Evolutionary conservation across 345 rosid genomes (phyloP).

Genomic region (Laguncularia racemosa): DNA sequence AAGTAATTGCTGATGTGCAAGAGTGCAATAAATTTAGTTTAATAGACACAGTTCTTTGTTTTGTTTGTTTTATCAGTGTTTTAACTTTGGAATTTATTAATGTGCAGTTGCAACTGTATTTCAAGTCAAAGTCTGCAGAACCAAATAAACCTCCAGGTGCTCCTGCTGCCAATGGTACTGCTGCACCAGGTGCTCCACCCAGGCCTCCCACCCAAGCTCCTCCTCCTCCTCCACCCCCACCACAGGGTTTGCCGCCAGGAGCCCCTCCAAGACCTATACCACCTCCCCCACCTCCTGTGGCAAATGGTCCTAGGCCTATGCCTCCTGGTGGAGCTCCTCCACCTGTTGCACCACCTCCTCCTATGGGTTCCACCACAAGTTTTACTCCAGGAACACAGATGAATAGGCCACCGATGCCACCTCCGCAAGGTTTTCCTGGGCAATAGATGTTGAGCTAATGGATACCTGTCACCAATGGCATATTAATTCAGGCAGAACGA

Average conservation of each 20-base stretch:
- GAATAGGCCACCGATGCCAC: conserved; percentile 43
- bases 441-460: conserved; percentile 36
- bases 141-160: conserved; percentile 60
- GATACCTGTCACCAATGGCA: background rate
- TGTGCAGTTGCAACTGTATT: conserved; percentile 85
- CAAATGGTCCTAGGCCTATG: conserved; percentile 60
- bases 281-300: conserved; percentile 82
- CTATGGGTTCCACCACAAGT: conserved; percentile 54
- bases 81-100: background rate
- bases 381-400: conserved; percentile 46
- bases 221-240: conserved; percentile 65
- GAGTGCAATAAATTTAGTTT: too few relatives aligned
- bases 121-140: conserved; percentile 78
- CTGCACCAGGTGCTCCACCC: conserved; percentile 56
- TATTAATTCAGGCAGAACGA: background rate
- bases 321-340: conserved; percentile 64
- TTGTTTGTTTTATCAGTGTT: too few relatives aligned
- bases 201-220: conserved; percentile 59
- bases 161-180: conserved; percentile 49
- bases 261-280: conserved; percentile 42
- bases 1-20: background rate
- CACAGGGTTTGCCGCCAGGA: conserved; percentile 51
- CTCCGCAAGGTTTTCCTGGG: conserved; percentile 46
- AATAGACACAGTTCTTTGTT: too few relatives aligned
- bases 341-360: conserved; percentile 63